A percentile compares a stretch with the other conserved stretches of the same genome.
These are phyloP conservation scores for Sanghuangporus baumii DNA, from an alignment of 1,284 basidiomycete species.

Conservation along the genomic window DNA sequence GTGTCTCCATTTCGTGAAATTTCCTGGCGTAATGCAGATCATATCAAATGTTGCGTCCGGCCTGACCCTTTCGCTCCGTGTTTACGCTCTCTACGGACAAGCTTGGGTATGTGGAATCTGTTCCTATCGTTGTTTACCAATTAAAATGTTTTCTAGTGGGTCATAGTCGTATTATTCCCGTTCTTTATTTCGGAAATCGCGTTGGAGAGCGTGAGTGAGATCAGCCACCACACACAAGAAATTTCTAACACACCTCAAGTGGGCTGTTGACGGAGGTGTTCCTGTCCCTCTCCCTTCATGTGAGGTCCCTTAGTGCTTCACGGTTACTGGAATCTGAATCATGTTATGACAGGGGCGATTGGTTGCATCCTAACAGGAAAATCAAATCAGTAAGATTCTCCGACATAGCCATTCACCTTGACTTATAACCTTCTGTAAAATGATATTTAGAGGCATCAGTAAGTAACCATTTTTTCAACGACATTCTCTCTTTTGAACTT, in stretches of 20 bases:
- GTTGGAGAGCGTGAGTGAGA: constrained; percentile 9
- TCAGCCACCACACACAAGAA: neutral
- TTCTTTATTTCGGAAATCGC: constrained; percentile 11
- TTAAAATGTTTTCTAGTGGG: constrained; percentile 2
- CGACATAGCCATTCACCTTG: neutral
- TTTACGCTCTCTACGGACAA: constrained; percentile 12
- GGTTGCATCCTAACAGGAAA: constrained; percentile 16
- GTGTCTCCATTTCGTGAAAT: constrained; percentile 13
- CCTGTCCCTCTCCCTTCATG: constrained; percentile 11
- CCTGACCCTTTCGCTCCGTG: constrained; percentile 13
- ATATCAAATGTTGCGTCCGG: constrained; percentile 15
- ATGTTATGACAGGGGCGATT: neutral
- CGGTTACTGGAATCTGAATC: neutral
- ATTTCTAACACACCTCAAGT: neutral
- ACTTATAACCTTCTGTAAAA: neutral
- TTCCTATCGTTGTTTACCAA: neutral
- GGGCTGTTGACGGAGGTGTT: constrained; percentile 14
- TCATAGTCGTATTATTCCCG: constrained; percentile 6
- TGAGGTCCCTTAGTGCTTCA: neutral
- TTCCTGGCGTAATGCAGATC: constrained; percentile 15
- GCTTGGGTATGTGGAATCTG: neutral
- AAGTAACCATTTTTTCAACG: neutral
- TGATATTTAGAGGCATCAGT: constrained; percentile 11
- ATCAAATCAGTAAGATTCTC: constrained; percentile 3
- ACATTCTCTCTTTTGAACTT: neutral